phyloP scores from a whole-genome alignment of 139 green algal species.

The Chlorella sp. region DNA sequence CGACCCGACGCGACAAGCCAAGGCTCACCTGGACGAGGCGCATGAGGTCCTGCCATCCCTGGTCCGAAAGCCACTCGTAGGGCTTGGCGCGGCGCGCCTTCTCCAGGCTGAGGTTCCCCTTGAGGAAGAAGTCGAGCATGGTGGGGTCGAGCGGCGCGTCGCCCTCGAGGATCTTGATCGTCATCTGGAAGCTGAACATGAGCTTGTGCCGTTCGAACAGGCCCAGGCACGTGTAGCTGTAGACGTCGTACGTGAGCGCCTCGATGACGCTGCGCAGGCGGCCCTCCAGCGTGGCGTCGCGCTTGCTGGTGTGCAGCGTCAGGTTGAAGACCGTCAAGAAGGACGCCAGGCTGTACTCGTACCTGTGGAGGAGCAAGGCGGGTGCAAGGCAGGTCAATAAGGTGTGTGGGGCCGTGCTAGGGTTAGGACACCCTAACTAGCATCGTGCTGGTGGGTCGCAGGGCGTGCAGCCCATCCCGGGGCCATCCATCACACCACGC shows the following conservation, averaged over 20 bases:
- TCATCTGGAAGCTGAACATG: slow-evolving; percentile 78
- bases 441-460: too few relatives aligned
- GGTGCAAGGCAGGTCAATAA: too few relatives aligned
- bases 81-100: slow-evolving; percentile 48
- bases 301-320: slow-evolving; percentile 54
- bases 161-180: slow-evolving; percentile 68
- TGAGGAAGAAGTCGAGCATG: slow-evolving; percentile 84
- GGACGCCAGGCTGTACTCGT: slow-evolving; percentile 62
- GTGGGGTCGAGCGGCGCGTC: slow-evolving; percentile 42
- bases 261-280: slow-evolving; percentile 72
- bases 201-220: slow-evolving; percentile 83
- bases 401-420: background rate
- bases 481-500: background rate
- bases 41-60: slow-evolving; percentile 82
- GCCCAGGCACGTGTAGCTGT: slow-evolving; percentile 75
- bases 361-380: too few relatives aligned
- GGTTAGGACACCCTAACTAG: too few relatives aligned
- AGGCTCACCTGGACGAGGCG: slow-evolving; percentile 51
- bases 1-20: too few relatives aligned
- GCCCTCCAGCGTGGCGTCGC: slow-evolving; percentile 49
- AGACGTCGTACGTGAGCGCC: slow-evolving; percentile 70
- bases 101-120: slow-evolving; percentile 78
- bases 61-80: slow-evolving; percentile 63
- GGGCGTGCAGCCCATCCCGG: too few relatives aligned
- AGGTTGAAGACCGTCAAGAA: slow-evolving; percentile 72